A percentile compares a stretch with the other conserved stretches of the same genome.
Conservation (phyloP, 805 yeast species). For the Saccharomycopsis oosterbeekiorum region DNA sequence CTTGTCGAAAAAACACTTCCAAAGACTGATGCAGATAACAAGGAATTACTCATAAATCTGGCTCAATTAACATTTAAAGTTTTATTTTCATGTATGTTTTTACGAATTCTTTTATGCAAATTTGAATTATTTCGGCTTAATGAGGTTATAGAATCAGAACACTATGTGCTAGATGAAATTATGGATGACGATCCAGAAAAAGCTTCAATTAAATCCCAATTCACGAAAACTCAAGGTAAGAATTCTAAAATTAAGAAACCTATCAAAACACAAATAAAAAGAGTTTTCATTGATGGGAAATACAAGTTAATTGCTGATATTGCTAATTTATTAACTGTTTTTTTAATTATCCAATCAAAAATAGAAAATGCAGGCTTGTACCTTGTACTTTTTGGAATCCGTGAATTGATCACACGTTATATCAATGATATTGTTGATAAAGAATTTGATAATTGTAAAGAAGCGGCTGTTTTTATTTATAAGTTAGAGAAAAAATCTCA, state of each 20-base stretch:
- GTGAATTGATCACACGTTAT: not conserved
- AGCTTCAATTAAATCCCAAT: constrained; percentile 1
- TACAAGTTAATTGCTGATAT: constrained; percentile 26
- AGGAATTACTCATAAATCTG: constrained; percentile 27
- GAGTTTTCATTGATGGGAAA: constrained; percentile 22
- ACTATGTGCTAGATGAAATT: not conserved
- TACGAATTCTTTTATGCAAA: constrained; percentile 24
- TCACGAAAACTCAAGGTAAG: not conserved
- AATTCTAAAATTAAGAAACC: not conserved
- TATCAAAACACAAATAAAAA: constrained; percentile 2
- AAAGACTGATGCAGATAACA: constrained; percentile 23
- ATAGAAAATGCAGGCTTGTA: constrained; percentile 47
- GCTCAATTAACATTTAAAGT: constrained; percentile 29
- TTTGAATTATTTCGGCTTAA: constrained; percentile 9
- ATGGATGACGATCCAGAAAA: not conserved
- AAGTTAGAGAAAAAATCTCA: constrained; percentile 4
- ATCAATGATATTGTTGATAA: constrained; percentile 7
- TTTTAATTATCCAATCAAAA: constrained; percentile 47
- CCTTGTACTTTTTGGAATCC: constrained; percentile 28
- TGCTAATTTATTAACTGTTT: constrained; percentile 28
- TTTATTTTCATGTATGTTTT: constrained; percentile 25
- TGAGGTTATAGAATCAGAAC: constrained; percentile 3
- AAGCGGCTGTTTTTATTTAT: not conserved
- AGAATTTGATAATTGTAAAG: constrained; percentile 4
- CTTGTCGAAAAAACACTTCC: constrained; percentile 8